Percentiles rank a stretch among this genome's conserved stretches.
These are phyloP conservation scores for Silene coronaria DNA, from an alignment of 179 eudicot genomes.

Conservation along the genomic window DNA sequence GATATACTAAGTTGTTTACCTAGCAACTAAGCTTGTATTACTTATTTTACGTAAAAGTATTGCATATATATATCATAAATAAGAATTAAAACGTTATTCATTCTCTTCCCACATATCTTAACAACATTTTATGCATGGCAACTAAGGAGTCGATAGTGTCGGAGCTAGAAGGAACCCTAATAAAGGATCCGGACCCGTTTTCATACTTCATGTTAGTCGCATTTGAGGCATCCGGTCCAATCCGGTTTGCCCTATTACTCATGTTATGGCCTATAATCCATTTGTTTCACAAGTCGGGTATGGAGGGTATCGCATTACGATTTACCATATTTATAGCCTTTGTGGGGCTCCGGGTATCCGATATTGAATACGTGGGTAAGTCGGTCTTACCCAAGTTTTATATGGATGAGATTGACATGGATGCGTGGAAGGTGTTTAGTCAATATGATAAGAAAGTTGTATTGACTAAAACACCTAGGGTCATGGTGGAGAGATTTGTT, in stretches of 20 bases:
- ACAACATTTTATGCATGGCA: background rate
- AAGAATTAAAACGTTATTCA: background rate
- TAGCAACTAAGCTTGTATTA: background rate
- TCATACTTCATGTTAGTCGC: slow-evolving; percentile 81
- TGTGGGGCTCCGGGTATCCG: slow-evolving; percentile 49
- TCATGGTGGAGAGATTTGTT: slow-evolving; percentile 70
- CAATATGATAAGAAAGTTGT: slow-evolving; percentile 54
- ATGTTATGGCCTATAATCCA: slow-evolving; percentile 53
- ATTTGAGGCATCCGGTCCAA: slow-evolving; percentile 70
- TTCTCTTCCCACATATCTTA: background rate
- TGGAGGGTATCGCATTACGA: slow-evolving; percentile 36
- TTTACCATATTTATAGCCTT: slow-evolving; percentile 48
- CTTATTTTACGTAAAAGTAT: background rate
- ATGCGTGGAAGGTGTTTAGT: slow-evolving; percentile 64
- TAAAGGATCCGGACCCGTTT: slow-evolving; percentile 49
- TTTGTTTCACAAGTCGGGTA: slow-evolving; percentile 28
- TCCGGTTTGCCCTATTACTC: slow-evolving; percentile 55
- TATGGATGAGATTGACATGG: slow-evolving; percentile 64
- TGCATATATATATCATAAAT: background rate
- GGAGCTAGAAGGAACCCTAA: slow-evolving; percentile 63
- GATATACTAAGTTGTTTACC: slow-evolving; percentile 8
- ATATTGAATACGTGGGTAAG: slow-evolving; percentile 65
- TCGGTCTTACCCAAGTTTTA: slow-evolving; percentile 83
- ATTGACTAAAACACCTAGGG: slow-evolving; percentile 58
- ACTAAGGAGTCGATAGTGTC: slow-evolving; percentile 48